Conservation (phyloP, 2,329 filamentous ascomycete genomes). For the Truncatella angustata region DNA sequence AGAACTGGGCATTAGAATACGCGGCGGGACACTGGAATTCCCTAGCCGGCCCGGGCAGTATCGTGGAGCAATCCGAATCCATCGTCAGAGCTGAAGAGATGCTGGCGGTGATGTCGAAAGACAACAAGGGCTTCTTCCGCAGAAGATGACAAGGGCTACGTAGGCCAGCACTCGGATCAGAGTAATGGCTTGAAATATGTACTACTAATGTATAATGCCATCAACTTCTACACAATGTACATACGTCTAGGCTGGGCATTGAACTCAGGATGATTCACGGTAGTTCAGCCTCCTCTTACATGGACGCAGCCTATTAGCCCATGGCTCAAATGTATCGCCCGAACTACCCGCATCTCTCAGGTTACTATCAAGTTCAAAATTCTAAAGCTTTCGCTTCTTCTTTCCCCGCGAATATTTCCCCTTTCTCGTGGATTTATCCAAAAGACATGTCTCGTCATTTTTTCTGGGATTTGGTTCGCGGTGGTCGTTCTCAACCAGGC, state of each 20-base stretch:
- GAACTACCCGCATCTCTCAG: background rate
- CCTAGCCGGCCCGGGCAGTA: background rate
- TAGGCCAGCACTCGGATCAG: too few relatives aligned
- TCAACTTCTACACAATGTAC: background rate
- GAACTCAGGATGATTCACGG: background rate
- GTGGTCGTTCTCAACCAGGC: too few relatives aligned
- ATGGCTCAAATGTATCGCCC: background rate
- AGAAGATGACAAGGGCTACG: background rate
- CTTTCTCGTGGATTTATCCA: background rate
- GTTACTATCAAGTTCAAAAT: too few relatives aligned
- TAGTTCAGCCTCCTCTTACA: constrained; percentile 1
- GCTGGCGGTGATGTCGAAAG: background rate
- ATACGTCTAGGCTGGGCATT: background rate
- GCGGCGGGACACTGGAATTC: background rate
- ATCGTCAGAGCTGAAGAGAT: background rate
- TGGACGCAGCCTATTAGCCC: background rate
- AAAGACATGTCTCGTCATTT: background rate
- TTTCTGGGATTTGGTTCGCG: too few relatives aligned
- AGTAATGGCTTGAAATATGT: too few relatives aligned
- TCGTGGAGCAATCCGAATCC: background rate
- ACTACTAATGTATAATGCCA: background rate
- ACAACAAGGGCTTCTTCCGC: background rate
- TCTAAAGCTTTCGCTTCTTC: background rate
- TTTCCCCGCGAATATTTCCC: background rate
- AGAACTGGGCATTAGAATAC: background rate